Base-by-base conservation (phyloP, 139 green algal genomes). In the Mychonastes homosphaera region DNA sequence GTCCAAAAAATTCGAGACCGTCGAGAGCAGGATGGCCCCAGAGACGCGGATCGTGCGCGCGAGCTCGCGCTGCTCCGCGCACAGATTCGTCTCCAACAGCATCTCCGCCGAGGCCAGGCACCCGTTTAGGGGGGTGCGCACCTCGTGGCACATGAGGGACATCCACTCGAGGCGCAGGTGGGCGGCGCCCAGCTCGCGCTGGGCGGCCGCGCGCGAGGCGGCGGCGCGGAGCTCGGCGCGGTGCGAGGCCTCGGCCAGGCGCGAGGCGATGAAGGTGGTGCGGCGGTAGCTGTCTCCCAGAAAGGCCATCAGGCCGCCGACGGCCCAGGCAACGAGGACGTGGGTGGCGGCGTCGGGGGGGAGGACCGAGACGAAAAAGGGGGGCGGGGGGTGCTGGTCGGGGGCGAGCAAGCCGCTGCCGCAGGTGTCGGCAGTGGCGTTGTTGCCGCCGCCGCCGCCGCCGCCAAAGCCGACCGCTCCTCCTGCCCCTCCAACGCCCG, bases 71-170 rank as follows among this genome's bases (percentile, higher is more conserved):
- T 90, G 81, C 56, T 91, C 85, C 23, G 75, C 76, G 55, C 77
- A 27, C 30, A 46, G 35, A 27, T 70, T 35, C 21, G 80, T 90
- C 58, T 93, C 79, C 52, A 91, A 73, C 72, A 94, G 72, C 85
- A 94, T 94, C 72, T 94, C 85, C 2, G 84, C 85, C 8, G 62
- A 80, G 12, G 85, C 85, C 27, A 94, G 73, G 74, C 85, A 94
- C 38, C 83, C 81, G 55, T 94, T 94, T 36, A 94, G 77, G 2
- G 85, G 85, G 3, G 85, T 94, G 44, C 85, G 74, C 56, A 80
- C 73, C 61, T 80, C 73, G 36, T 80, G 73, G 49, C 73, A 67
- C 61, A 67, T 67, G 39, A 67, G 61, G 45, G 53, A 58, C 73
- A 80, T 80, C 61, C 76, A 80, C 49, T 75, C 12, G 21, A 32